Percentiles rank a stretch among this genome's conserved stretches.
phyloP scores from a whole-genome alignment of 257 asterid species.

The Solanum raphanifolium region DNA sequence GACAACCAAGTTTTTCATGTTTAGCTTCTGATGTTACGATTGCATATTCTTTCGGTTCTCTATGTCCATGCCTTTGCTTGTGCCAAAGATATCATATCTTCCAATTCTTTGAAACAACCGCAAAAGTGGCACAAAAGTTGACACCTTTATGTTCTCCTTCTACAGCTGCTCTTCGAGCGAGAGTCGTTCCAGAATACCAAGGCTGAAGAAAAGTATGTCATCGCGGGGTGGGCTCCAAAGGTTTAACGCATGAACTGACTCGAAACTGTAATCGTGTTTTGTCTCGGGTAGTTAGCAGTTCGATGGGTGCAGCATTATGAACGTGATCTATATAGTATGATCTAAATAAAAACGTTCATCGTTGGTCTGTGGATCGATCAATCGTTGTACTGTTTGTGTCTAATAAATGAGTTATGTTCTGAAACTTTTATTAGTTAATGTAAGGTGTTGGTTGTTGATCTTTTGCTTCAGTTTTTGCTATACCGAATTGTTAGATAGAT shows the following conservation, averaged over 20 bases:
- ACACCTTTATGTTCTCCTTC: background rate
- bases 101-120: background rate
- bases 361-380: background rate
- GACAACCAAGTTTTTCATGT: background rate
- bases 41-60: background rate
- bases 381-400: background rate
- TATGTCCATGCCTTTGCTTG: background rate
- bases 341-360: background rate
- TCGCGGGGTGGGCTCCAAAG: slow-evolving; percentile 77
- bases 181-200: slow-evolving; percentile 68
- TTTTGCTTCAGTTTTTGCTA: background rate
- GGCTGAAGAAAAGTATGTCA: slow-evolving; percentile 41
- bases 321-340: background rate
- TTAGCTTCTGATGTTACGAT: background rate
- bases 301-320: background rate
- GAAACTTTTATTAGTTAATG: background rate
- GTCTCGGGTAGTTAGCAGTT: background rate
- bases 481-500: background rate
- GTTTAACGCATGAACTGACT: slow-evolving; percentile 30
- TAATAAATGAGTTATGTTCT: background rate
- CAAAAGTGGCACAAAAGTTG: background rate
- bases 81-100: background rate
- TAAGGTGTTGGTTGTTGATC: background rate
- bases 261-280: background rate
- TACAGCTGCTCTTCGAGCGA: slow-evolving; percentile 45